Conservation (phyloP, 495 filamentous ascomycete species). For the Penicillium cosmopolitanum region DNA sequence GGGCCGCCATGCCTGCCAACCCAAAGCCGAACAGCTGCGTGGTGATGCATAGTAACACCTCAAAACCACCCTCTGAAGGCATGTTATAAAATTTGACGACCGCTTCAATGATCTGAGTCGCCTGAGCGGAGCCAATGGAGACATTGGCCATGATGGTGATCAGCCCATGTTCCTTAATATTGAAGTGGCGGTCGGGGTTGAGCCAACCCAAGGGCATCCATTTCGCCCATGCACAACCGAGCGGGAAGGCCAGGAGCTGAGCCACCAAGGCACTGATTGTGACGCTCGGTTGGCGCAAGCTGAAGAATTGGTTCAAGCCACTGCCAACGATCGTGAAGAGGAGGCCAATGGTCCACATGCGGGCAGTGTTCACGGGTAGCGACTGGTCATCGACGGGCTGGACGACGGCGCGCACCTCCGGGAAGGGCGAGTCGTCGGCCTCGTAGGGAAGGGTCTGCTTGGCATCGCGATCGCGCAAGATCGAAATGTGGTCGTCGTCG, state of each 20-base stretch:
- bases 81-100: slow-evolving; percentile 70
- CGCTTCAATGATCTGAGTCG: slow-evolving; percentile 70
- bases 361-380: slow-evolving; percentile 68
- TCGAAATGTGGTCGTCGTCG: slow-evolving; percentile 22
- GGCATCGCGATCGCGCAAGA: slow-evolving; percentile 45
- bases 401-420: slow-evolving; percentile 58
- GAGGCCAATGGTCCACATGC: slow-evolving; percentile 74
- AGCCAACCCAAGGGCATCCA: slow-evolving; percentile 58
- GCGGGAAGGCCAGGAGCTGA: slow-evolving; percentile 71
- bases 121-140: slow-evolving; percentile 64
- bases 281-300: slow-evolving; percentile 61
- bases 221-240: slow-evolving; percentile 64
- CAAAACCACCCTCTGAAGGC: slow-evolving; percentile 68
- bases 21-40: slow-evolving; percentile 77
- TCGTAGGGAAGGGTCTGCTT: slow-evolving; percentile 44
- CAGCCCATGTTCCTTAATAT: slow-evolving; percentile 78
- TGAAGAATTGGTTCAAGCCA: slow-evolving; percentile 75
- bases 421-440: slow-evolving; percentile 71
- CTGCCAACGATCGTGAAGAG: slow-evolving; percentile 69
- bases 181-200: slow-evolving; percentile 74
- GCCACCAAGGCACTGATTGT: slow-evolving; percentile 68
- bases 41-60: slow-evolving; percentile 68
- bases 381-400: slow-evolving; percentile 63
- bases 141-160: slow-evolving; percentile 76
- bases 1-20: slow-evolving; percentile 63